Base-by-base conservation (phyloP, 2,329 filamentous ascomycete genomes). In the Calycina herbarum region DNA sequence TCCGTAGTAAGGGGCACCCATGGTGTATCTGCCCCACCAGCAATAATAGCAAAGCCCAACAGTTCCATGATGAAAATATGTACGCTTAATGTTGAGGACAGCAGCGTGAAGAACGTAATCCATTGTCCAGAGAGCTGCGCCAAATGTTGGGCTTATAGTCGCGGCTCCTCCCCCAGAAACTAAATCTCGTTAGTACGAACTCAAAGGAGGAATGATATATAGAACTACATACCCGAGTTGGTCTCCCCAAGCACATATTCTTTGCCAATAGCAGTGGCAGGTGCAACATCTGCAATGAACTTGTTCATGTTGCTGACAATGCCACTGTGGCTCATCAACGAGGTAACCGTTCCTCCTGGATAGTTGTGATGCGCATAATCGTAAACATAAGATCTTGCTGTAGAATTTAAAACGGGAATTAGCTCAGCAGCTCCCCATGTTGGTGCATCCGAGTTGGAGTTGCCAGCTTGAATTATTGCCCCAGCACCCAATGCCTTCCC, bases 221-320 rank as follows among this genome's bases (percentile, higher is more conserved):
- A 81, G 81, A 0, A 81, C 79, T 17, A 15, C 72, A 76, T 5
- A 82, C 75, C 7, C 63, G 77, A 74, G 38, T 75, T 75, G 7
- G 73, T 75, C 54, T 75, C 73, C 2, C 73, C 72, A 4, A 75
- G 62, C 1, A 75, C 73, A 57, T 74, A 75, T 15, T 73, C 71
- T 54, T 72, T 73, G 1, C 72, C 71, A 24, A 65, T 59, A 1
- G 58, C 57, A 13, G 48, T 65, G 0, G 72, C 68, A 40, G 73
- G 71, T n/a, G 68, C 66, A 1, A 71, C 62, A 57, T 75, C 73
- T 0, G 65, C 65, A 8, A 63, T 66, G 59, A 73, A 72, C 8
- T 62, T 56, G 1, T 35, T 62, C 24, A 74, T 59, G 42, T 74
- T 72, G n/a, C 58, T 69, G 3, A 64, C 61, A n/a, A 74, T 75